Evolutionary conservation across 192 early-diverging fungal species (phyloP).

Genomic region (Podila clonocystis): DNA sequence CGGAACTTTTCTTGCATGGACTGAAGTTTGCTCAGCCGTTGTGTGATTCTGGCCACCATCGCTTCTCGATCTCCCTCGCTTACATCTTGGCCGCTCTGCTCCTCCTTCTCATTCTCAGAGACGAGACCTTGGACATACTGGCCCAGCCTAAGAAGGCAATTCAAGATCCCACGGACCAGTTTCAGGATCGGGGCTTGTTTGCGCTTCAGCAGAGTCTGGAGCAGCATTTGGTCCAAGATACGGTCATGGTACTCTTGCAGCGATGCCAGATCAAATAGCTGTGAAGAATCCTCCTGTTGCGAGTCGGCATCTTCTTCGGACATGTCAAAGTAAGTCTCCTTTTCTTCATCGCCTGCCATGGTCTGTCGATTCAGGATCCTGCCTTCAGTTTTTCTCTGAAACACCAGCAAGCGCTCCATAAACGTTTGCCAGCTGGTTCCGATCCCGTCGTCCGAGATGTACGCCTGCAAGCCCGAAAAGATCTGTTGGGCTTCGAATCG

Average conservation of each 20-base stretch:
- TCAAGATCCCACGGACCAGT: slow-evolving; percentile 49
- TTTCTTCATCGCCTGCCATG: slow-evolving; percentile 7
- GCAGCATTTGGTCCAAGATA: slow-evolving; percentile 56
- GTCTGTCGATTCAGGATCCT: slow-evolving; percentile 16
- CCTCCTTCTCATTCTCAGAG: not conserved
- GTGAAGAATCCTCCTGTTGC: slow-evolving; percentile 1
- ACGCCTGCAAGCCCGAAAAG: slow-evolving; percentile 55
- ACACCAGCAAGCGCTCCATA: slow-evolving; percentile 40
- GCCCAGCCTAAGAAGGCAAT: slow-evolving; percentile 30
- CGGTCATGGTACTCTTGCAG: slow-evolving; percentile 56
- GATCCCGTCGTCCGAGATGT: slow-evolving; percentile 55
- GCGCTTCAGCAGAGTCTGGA: slow-evolving; percentile 56
- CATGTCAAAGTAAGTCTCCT: not conserved
- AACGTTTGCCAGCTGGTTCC: slow-evolving; percentile 54
- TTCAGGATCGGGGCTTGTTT: slow-evolving; percentile 55
- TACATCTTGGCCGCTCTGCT: not conserved
- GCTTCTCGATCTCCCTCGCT: not conserved
- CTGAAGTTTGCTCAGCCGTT: slow-evolving; percentile 21
- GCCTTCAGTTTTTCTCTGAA: slow-evolving; percentile 25
- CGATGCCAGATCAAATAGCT: slow-evolving; percentile 39
- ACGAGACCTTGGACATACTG: slow-evolving; percentile 12
- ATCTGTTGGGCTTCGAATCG: slow-evolving; percentile 62
- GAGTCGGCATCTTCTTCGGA: not conserved
- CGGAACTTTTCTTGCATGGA: slow-evolving; percentile 48
- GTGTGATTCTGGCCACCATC: not conserved